Base-by-base conservation (phyloP, 2,329 filamentous ascomycete genomes). In the Colletotrichum tofieldiae region DNA sequence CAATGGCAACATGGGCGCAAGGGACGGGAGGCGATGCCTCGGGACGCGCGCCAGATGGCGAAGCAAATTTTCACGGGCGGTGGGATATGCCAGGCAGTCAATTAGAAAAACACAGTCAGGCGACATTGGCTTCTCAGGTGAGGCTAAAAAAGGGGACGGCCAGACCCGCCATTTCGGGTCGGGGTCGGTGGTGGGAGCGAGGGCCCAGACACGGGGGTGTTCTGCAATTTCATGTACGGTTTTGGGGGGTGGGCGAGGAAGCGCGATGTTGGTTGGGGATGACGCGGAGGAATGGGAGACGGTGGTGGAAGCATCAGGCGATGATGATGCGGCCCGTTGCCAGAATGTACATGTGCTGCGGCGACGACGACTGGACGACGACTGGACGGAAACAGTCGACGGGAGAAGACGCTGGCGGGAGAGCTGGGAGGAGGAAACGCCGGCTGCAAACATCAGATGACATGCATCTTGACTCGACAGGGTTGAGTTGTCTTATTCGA, bases 371-470 rank as follows among this genome's bases (percentile, higher is more conserved):
- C 54, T 68, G 47, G 18, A 49, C 47, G 47, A 55, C 20, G n/a
- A 55, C 54, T 68, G 47, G 62, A 35, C 29, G 58, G 41, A 20
- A 47, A 43, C 39, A n/a, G 23, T n/a, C 18, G 23, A 23, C 16
- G 37, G 23, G 35, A 39, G 12, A 35, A 35, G 66, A 20, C 5
- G 12, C 16, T 59, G 20, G 58, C 26, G 26, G 43, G 26, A 26
- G 35, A 41, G n/a, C 5, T 29, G 8, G 56, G 56, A n/a, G 23
- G 8, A 32, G 39, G 18, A 37, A 39, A 39, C 32, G 32, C 32
- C 39, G 45, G 51, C 29, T 68, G 51, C 45, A 45, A 39, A 69
- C 47, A 65, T 70, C 65, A 60, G 66, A 72, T 65, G 70, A 72
- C 70, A 69, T 49, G 65, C 45, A 64, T 49, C 39, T 41, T 8